Percentiles rank a stretch among this genome's conserved stretches.
Conservation (phyloP, 2,329 filamentous ascomycete species). For the Calonectria pauciramosa region DNA sequence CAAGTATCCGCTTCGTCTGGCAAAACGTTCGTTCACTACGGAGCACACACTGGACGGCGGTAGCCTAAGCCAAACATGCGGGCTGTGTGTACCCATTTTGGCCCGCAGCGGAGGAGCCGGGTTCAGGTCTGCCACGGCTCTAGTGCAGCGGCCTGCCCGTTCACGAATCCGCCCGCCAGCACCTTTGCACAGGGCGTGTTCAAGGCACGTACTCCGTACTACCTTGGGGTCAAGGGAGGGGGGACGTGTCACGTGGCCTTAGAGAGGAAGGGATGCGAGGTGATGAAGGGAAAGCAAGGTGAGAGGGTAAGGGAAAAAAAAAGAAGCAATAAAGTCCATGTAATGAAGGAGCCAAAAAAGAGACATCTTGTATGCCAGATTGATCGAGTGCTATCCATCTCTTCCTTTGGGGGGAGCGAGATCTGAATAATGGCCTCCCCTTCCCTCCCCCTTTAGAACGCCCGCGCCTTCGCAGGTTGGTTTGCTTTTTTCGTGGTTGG, state of each 20-base stretch:
- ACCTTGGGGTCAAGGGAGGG: not conserved
- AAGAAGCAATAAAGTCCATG: not conserved
- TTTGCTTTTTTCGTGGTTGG: constrained; percentile 9
- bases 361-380: not conserved
- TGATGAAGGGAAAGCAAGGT: not conserved
- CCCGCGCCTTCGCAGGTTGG: not conserved
- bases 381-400: not conserved
- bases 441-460: constrained; percentile 3
- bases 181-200: not conserved
- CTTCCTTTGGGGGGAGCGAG: not conserved
- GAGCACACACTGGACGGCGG: not conserved
- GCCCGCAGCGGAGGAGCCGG: constrained; percentile 1
- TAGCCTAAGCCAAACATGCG: not conserved
- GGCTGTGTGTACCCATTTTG: not conserved
- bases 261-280: not conserved
- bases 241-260: constrained; percentile 21
- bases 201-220: not conserved
- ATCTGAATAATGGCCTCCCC: not conserved
- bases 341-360: not conserved
- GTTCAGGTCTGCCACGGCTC: constrained; percentile 12
- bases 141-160: constrained; percentile 11
- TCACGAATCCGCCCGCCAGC: not conserved
- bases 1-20: not conserved
- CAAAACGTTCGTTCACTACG: not conserved
- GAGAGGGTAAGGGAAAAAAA: not conserved